Conservation (phyloP, 1,284 basidiomycete genomes). For the Naganishia liquefaciens region DNA sequence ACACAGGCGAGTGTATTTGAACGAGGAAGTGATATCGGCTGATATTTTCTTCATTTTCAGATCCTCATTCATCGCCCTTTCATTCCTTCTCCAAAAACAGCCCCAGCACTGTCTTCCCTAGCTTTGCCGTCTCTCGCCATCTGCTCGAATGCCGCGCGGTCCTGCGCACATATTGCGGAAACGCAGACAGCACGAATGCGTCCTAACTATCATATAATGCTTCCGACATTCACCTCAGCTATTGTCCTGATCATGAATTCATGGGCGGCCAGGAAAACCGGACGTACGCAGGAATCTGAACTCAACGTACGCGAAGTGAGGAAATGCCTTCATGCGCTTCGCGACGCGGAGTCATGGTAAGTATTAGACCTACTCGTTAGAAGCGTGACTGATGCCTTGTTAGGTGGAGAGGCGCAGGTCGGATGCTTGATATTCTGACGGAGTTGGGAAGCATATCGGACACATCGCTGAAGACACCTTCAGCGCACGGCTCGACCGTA, state of each 20-base stretch:
- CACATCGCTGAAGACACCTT: constrained; percentile 61
- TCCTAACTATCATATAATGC: constrained; percentile 50
- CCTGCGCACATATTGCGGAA: constrained; percentile 71
- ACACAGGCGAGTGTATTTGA: constrained; percentile 41
- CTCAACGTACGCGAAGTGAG: constrained; percentile 70
- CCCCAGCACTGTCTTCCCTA: constrained; percentile 37
- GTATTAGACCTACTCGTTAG: constrained; percentile 37
- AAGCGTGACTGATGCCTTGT: constrained; percentile 12
- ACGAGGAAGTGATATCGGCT: background rate
- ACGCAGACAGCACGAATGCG: constrained; percentile 45
- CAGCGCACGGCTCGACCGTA: constrained; percentile 51
- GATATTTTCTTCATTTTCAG: constrained; percentile 10
- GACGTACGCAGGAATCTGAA: constrained; percentile 60
- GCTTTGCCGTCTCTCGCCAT: constrained; percentile 71
- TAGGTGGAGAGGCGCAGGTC: constrained; percentile 60
- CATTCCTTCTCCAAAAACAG: constrained; percentile 60
- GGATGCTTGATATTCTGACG: constrained; percentile 64
- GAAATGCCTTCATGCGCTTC: constrained; percentile 66
- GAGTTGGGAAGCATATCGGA: constrained; percentile 69
- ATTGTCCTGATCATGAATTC: constrained; percentile 71
- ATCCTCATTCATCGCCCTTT: constrained; percentile 80
- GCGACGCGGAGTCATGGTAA: constrained; percentile 58
- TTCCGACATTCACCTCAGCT: constrained; percentile 63
- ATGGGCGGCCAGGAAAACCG: constrained; percentile 67
- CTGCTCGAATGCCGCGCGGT: constrained; percentile 79